Evolutionary conservation across 2,329 filamentous ascomycete species (phyloP).

Genomic region (Paraphoma chrysanthemicola): DNA sequence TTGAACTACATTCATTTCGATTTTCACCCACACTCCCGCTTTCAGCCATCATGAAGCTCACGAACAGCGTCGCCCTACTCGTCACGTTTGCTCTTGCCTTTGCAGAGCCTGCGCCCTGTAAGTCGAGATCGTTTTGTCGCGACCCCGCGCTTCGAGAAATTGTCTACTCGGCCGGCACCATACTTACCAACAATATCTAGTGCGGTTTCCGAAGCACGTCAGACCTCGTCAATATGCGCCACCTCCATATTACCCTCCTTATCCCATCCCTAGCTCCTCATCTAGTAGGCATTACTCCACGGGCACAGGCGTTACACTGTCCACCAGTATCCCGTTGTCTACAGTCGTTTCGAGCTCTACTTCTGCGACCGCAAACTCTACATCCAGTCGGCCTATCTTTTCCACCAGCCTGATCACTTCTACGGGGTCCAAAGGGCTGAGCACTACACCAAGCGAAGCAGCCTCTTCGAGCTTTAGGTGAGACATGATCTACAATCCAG

Average conservation of each 20-base stretch:
- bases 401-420: slow-evolving; percentile 7
- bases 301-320: slow-evolving; percentile 5
- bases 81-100: slow-evolving; percentile 12
- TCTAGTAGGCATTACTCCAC: slow-evolving; percentile 5
- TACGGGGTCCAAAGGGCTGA: slow-evolving; percentile 3
- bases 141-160: neutral
- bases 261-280: slow-evolving; percentile 10
- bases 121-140: slow-evolving; percentile 1
- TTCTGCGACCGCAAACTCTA: slow-evolving; percentile 7
- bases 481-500: neutral
- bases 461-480: neutral
- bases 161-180: neutral
- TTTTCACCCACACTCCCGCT: neutral
- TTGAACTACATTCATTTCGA: slow-evolving; percentile 13
- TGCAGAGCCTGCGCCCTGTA: slow-evolving; percentile 25
- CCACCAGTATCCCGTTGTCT: slow-evolving; percentile 5
- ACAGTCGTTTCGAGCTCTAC: slow-evolving; percentile 12
- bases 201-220: slow-evolving; percentile 20
- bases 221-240: slow-evolving; percentile 29
- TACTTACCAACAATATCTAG: slow-evolving; percentile 8
- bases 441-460: neutral
- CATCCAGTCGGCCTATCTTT: neutral
- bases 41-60: slow-evolving; percentile 27
- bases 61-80: slow-evolving; percentile 15
- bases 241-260: slow-evolving; percentile 17